Evolutionary conservation across 345 rosid genomes (phyloP).

Genomic region (Linum trigynum): DNA sequence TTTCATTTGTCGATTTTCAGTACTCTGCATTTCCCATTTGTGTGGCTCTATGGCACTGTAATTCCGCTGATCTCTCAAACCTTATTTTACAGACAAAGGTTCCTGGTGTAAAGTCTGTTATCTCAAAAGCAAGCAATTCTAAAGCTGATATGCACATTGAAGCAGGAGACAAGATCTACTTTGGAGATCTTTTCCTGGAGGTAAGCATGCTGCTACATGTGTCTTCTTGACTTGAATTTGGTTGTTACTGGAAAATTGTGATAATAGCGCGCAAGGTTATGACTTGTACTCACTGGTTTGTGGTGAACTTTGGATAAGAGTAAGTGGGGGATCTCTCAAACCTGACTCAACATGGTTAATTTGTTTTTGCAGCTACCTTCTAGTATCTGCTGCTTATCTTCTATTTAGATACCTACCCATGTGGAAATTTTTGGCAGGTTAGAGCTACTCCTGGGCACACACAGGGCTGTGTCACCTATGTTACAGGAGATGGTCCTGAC

Average conservation of each 20-base stretch:
- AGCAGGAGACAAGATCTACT: conserved; percentile 54
- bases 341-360: too few relatives aligned
- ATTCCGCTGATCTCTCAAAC: background rate
- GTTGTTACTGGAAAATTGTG: background rate
- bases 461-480: conserved; percentile 82
- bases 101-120: conserved; percentile 58
- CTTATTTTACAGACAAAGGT: conserved; percentile 38
- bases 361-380: background rate
- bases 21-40: conserved; percentile 1
- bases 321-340: too few relatives aligned
- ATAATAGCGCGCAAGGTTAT: background rate
- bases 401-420: background rate
- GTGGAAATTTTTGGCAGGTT: conserved; percentile 30
- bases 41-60: background rate
- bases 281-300: background rate
- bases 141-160: conserved; percentile 72
- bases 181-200: conserved; percentile 70
- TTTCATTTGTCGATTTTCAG: background rate
- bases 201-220: conserved; percentile 19
- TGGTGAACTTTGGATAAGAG: background rate
- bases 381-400: too few relatives aligned
- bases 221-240: background rate
- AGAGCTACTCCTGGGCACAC: conserved; percentile 96
- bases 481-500: conserved; percentile 67
- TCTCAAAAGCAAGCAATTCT: conserved; percentile 69